phyloP scores from a whole-genome alignment of 2,329 filamentous ascomycete genomes.

The Fusarium sp. region DNA sequence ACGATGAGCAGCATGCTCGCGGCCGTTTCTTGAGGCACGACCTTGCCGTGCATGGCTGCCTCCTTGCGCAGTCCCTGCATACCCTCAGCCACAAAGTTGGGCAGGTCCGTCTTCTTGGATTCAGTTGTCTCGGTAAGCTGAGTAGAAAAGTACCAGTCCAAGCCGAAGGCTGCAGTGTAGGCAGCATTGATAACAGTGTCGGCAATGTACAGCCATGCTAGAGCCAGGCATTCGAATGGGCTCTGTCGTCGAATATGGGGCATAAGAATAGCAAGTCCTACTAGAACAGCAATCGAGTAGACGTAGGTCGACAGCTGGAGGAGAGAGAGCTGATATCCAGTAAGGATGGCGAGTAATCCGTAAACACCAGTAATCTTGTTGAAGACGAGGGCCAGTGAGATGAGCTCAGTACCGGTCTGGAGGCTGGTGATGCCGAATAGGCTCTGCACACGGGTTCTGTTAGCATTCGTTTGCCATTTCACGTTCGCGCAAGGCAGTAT shows the following conservation, averaged over 20 bases:
- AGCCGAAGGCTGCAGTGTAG: slow-evolving; percentile 84
- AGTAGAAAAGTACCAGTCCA: slow-evolving; percentile 83
- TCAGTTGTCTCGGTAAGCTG: slow-evolving; percentile 58
- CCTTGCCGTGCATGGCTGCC: slow-evolving; percentile 50
- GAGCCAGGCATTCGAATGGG: slow-evolving; percentile 80
- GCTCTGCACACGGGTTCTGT: slow-evolving; percentile 62
- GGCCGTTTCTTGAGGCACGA: slow-evolving; percentile 67
- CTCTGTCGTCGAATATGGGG: slow-evolving; percentile 83
- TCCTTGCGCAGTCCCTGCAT: slow-evolving; percentile 51
- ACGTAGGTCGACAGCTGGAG: slow-evolving; percentile 92
- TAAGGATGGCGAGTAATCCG: slow-evolving; percentile 87
- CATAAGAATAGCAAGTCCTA: slow-evolving; percentile 74
- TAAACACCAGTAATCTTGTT: slow-evolving; percentile 95
- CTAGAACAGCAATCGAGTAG: slow-evolving; percentile 80
- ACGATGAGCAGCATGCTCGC: slow-evolving; percentile 83
- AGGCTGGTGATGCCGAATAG: slow-evolving; percentile 89
- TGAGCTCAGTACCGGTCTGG: slow-evolving; percentile 85
- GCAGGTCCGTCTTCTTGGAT: slow-evolving; percentile 37
- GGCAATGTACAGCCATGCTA: slow-evolving; percentile 87
- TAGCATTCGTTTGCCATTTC: slow-evolving; percentile 21
- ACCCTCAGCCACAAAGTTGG: slow-evolving; percentile 48
- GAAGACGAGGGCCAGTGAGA: slow-evolving; percentile 83
- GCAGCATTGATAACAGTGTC: slow-evolving; percentile 84
- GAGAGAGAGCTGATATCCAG: slow-evolving; percentile 83
- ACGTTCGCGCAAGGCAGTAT: slow-evolving; percentile 8